A percentile compares a stretch with the other conserved stretches of the same genome.
phyloP scores from a whole-genome alignment of 768 basidiomycete species.

The Boletellus ananas region DNA sequence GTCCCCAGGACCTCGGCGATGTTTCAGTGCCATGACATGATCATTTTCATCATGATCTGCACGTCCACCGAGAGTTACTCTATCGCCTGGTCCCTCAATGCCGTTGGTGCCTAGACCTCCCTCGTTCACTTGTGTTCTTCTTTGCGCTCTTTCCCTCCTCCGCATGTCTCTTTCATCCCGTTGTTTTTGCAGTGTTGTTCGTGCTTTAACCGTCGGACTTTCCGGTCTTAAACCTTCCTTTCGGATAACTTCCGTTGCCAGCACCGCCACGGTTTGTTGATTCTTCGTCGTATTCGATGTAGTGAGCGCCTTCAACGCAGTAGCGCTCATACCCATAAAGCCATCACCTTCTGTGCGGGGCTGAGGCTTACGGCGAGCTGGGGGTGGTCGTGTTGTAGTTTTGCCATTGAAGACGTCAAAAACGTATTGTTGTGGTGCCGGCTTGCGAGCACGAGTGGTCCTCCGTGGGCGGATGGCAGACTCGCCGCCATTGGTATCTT shows the following conservation, averaged over 20 bases:
- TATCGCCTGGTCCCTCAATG: slow-evolving; percentile 24
- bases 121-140: slow-evolving; percentile 50
- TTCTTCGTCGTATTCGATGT: slow-evolving; percentile 69
- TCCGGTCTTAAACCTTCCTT: slow-evolving; percentile 70
- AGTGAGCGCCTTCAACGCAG: slow-evolving; percentile 68
- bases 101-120: slow-evolving; percentile 28
- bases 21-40: slow-evolving; percentile 31
- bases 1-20: slow-evolving; percentile 70
- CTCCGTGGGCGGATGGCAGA: slow-evolving; percentile 36
- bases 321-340: slow-evolving; percentile 66
- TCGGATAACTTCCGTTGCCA: slow-evolving; percentile 69
- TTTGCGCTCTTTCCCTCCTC: slow-evolving; percentile 56
- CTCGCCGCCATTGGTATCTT: slow-evolving; percentile 5
- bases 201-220: slow-evolving; percentile 73
- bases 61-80: background rate
- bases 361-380: slow-evolving; percentile 44
- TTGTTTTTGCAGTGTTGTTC: slow-evolving; percentile 63
- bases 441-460: slow-evolving; percentile 49
- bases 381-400: slow-evolving; percentile 26
- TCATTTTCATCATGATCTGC: slow-evolving; percentile 25
- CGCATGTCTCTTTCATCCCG: slow-evolving; percentile 56
- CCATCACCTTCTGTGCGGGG: slow-evolving; percentile 35
- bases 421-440: slow-evolving; percentile 31
- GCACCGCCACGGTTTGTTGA: slow-evolving; percentile 56
- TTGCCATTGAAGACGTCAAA: slow-evolving; percentile 38